Evolutionary conservation across 148 eudicot genomes (phyloP).

Genomic region (Rhododendron molle): DNA sequence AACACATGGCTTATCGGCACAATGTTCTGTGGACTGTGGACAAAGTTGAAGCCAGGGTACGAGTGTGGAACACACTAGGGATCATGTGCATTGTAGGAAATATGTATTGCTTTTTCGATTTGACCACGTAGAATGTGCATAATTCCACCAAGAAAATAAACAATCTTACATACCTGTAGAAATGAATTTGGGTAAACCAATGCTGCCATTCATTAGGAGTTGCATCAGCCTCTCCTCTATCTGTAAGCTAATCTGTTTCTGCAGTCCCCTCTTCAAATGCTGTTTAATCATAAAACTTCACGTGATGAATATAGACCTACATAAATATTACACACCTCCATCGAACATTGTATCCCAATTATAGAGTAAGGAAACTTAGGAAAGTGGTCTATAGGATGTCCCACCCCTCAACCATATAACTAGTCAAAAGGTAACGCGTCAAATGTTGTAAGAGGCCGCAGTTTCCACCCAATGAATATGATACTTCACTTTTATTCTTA

Average conservation of each 20-base stretch:
- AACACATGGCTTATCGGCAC: neutral
- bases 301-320: neutral
- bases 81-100: neutral
- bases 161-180: conserved; percentile 36
- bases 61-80: neutral
- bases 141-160: neutral
- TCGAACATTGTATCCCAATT: neutral
- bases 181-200: conserved; percentile 50
- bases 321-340: neutral
- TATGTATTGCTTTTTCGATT: neutral
- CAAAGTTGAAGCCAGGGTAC: neutral
- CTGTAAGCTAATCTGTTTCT: conserved; percentile 57
- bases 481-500: neutral
- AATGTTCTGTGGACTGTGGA: neutral
- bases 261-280: conserved; percentile 39
- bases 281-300: neutral
- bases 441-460: neutral
- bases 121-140: neutral
- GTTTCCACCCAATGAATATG: neutral
- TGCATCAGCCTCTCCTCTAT: conserved; percentile 44
- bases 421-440: neutral
- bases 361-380: neutral
- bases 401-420: neutral
- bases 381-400: neutral
- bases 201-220: conserved; percentile 51